Conservation (phyloP, 2,329 filamentous ascomycete genomes). For the Monosporascus sp. region DNA sequence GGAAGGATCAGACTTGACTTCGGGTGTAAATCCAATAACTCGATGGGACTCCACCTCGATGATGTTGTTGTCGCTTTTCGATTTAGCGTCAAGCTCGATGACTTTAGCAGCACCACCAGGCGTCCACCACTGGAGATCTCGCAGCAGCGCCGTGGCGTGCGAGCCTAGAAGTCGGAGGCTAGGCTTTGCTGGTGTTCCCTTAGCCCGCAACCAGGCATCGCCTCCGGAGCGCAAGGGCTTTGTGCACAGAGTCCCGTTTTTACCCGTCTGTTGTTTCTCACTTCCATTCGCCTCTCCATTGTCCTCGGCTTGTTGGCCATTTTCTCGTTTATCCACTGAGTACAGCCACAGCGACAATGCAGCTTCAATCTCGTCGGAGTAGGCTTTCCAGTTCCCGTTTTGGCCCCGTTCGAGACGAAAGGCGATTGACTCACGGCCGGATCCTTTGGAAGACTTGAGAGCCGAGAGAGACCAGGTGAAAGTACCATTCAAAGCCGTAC, state of each 20-base stretch:
- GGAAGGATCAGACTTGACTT: no score
- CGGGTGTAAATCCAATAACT: neutral
- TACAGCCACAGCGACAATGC: slow-evolving; percentile 26
- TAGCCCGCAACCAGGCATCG: no score
- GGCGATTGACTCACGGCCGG: neutral
- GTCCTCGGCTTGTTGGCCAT: no score
- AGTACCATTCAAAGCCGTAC: no score
- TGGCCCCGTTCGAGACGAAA: neutral
- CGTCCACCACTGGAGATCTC: neutral
- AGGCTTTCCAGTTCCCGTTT: slow-evolving; percentile 12
- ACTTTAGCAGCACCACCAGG: slow-evolving; percentile 4
- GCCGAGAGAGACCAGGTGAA: neutral
- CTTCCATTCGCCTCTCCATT: no score
- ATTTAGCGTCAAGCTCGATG: slow-evolving; percentile 3
- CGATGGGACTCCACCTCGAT: neutral
- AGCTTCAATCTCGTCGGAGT: slow-evolving; percentile 18
- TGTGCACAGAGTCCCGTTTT: no score
- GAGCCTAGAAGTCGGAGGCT: slow-evolving; percentile 9
- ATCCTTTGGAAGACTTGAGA: no score
- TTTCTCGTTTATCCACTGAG: neutral
- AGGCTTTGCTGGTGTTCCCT: no score
- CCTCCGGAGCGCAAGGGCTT: no score
- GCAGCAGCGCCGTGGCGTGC: slow-evolving; percentile 1
- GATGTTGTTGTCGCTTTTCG: neutral
- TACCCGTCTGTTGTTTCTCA: no score